These are phyloP conservation scores for Globisporangium heterothallicum DNA, from an alignment of 352 stramenopile genomes.

Conservation along the genomic window DNA sequence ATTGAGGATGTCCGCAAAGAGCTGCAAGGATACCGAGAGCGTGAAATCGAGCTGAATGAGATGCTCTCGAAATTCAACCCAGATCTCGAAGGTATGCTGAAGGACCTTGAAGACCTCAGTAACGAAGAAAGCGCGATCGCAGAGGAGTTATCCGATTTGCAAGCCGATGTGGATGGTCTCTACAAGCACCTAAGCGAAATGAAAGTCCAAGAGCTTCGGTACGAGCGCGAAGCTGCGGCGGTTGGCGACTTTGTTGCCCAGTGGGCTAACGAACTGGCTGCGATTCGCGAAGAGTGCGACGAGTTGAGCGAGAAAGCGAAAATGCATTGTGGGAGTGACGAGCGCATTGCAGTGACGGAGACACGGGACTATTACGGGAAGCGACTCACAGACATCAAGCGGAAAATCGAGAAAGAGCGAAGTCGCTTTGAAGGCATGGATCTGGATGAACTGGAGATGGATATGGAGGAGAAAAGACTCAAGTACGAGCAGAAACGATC, in stretches of 20 bases:
- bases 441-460: slow-evolving; percentile 59
- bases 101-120: slow-evolving; percentile 52
- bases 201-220: slow-evolving; percentile 67
- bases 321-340: slow-evolving; percentile 41
- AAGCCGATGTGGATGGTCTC: slow-evolving; percentile 54
- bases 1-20: slow-evolving; percentile 42
- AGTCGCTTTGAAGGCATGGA: slow-evolving; percentile 81
- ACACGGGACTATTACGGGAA: slow-evolving; percentile 79
- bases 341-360: slow-evolving; percentile 57
- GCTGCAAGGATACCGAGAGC: slow-evolving; percentile 28
- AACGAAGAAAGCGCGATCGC: slow-evolving; percentile 45
- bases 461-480: slow-evolving; percentile 66
- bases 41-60: slow-evolving; percentile 49
- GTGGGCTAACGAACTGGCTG: slow-evolving; percentile 43
- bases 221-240: slow-evolving; percentile 36
- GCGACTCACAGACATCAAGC: slow-evolving; percentile 71
- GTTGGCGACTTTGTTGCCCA: slow-evolving; percentile 44
- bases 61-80: slow-evolving; percentile 60
- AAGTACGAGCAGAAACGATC: slow-evolving; percentile 67
- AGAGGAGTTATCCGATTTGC: slow-evolving; percentile 42
- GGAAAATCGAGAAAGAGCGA: slow-evolving; percentile 70
- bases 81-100: slow-evolving; percentile 52
- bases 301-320: slow-evolving; percentile 54
- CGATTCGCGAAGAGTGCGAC: slow-evolving; percentile 51
- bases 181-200: slow-evolving; percentile 75